Percentiles rank a stretch among this genome's conserved stretches.
phyloP scores from a whole-genome alignment of 2,329 filamentous ascomycete species.

The Aspergillus pseudoterreus region DNA sequence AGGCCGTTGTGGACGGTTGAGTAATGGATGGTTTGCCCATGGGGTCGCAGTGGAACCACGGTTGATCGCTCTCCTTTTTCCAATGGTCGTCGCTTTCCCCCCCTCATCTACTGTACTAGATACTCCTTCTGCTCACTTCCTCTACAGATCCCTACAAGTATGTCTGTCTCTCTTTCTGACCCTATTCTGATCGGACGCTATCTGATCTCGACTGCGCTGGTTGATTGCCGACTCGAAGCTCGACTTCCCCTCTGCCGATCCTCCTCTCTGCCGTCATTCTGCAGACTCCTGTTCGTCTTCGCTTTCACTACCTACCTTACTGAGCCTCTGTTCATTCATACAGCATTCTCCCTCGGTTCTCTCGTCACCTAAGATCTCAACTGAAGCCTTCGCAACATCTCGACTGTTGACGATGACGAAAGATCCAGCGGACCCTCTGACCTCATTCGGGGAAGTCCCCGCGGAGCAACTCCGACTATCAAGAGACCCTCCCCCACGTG shows the following conservation, averaged over 20 bases:
- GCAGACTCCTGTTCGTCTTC: no score
- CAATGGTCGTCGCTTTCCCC: not conserved
- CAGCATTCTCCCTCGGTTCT: no score
- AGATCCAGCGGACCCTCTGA: not conserved
- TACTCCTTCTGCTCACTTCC: not conserved
- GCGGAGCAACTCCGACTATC: not conserved
- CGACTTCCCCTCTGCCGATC: not conserved
- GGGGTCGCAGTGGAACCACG: not conserved
- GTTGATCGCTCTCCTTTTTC: not conserved
- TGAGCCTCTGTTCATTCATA: no score
- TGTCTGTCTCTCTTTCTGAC: not conserved
- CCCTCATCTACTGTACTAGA: not conserved
- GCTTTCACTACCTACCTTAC: no score
- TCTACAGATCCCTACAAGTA: not conserved
- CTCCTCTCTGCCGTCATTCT: not conserved
- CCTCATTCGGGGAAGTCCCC: not conserved
- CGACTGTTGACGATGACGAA: not conserved
- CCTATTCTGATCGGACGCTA: no score
- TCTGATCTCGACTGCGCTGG: no score
- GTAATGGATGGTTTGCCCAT: not conserved
- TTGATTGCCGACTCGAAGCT: not conserved
- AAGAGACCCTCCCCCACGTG: not conserved
- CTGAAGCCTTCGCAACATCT: no score
- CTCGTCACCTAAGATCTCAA: no score
- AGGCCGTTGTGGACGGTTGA: not conserved